These are phyloP conservation scores for Pseudocercospora eumusae DNA, from an alignment of 2,329 filamentous ascomycete genomes.

Conservation along the genomic window DNA sequence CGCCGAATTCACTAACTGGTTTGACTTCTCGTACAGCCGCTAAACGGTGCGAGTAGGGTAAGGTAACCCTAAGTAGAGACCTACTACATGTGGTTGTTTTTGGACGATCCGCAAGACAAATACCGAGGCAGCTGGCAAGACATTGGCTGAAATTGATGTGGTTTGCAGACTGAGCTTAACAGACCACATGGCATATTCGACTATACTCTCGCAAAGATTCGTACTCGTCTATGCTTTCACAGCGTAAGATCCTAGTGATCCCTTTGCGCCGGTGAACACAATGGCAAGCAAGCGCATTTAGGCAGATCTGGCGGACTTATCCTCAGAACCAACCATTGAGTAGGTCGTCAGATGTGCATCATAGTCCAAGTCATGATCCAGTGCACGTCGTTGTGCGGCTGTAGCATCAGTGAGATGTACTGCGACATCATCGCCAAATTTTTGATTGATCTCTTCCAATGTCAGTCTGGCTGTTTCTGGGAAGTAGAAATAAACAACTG, in stretches of 20 bases:
- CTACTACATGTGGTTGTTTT: conserved; percentile 2
- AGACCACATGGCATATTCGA: not conserved
- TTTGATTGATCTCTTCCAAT: not conserved
- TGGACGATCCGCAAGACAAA: not conserved
- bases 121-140: conserved; percentile 1
- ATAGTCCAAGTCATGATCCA: not conserved
- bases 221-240: not conserved
- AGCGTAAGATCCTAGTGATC: no score
- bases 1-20: conserved; percentile 1
- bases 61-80: not conserved
- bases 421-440: conserved; percentile 7
- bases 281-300: not conserved
- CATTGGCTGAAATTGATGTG: not conserved
- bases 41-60: not conserved
- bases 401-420: not conserved
- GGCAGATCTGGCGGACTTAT: not conserved
- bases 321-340: not conserved
- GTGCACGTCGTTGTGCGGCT: not conserved
- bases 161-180: not conserved
- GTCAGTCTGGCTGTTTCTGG: conserved; percentile 13
- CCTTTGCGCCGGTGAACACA: no score
- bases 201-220: not conserved
- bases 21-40: not conserved
- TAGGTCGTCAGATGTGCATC: not conserved
- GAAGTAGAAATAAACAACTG: conserved; percentile 19